phyloP scores from a whole-genome alignment of 169 alveolate species.

The Eimeria sp. region DNA sequence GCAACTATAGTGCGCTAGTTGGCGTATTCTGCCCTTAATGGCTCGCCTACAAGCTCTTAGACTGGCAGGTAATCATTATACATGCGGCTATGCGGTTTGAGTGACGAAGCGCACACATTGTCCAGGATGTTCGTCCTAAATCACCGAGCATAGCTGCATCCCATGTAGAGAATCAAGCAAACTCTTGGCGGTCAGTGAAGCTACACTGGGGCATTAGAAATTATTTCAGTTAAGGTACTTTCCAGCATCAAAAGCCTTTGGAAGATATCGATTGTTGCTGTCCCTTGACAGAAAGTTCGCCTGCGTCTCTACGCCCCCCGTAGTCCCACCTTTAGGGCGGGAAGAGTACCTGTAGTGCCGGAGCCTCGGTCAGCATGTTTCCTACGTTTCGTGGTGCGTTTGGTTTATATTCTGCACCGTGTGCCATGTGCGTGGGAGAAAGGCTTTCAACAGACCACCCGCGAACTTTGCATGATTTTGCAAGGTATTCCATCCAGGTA shows the following conservation, averaged over 20 bases:
- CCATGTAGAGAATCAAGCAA: neutral
- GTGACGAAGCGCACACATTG: neutral
- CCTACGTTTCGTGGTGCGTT: neutral
- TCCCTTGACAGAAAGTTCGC: neutral
- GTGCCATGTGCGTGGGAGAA: neutral
- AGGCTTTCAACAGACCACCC: neutral
- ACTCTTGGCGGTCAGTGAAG: neutral
- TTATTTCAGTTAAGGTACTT: neutral
- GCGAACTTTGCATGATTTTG: neutral
- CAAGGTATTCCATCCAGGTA: neutral
- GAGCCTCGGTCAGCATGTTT: neutral
- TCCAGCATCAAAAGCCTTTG: neutral
- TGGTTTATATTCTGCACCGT: neutral
- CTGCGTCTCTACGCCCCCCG: too few relatives aligned
- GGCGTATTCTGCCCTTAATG: neutral
- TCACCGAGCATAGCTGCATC: neutral
- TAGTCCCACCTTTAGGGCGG: neutral
- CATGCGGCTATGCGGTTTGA: neutral
- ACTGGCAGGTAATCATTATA: neutral
- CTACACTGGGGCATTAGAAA: neutral
- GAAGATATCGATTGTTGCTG: neutral
- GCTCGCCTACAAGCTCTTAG: neutral
- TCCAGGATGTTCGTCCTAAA: conserved; percentile 21
- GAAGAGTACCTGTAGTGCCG: neutral
- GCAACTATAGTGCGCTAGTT: neutral